These are phyloP conservation scores for Hanseniaspora guilliermondii DNA, from an alignment of 805 yeast species.

Conservation along the genomic window DNA sequence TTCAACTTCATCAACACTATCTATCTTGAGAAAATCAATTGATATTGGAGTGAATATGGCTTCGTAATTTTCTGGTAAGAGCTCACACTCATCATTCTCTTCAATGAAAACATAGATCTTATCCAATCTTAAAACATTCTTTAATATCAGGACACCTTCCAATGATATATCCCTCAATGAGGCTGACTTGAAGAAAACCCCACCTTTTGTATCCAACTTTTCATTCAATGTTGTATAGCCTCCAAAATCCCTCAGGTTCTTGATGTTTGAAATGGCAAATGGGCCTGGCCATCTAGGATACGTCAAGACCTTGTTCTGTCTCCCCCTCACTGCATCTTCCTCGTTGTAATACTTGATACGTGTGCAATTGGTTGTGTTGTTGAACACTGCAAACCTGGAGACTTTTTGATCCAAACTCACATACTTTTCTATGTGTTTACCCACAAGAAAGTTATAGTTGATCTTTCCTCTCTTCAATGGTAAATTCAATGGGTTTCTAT, in stretches of 20 bases:
- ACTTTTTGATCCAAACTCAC: slow-evolving; percentile 38
- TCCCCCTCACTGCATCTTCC: neutral
- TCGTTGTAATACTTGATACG: neutral
- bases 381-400: slow-evolving; percentile 35
- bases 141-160: slow-evolving; percentile 34
- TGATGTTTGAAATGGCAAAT: slow-evolving; percentile 27
- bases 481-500: slow-evolving; percentile 26
- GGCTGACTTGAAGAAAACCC: slow-evolving; percentile 52
- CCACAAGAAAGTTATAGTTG: slow-evolving; percentile 48
- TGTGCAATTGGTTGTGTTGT: slow-evolving; percentile 13
- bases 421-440: slow-evolving; percentile 24
- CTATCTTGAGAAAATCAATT: slow-evolving; percentile 28
- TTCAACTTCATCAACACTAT: slow-evolving; percentile 29
- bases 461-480: slow-evolving; percentile 39
- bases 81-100: slow-evolving; percentile 22
- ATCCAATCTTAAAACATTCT: slow-evolving; percentile 28
- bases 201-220: slow-evolving; percentile 37
- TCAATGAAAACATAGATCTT: slow-evolving; percentile 56
- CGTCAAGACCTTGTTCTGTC: neutral
- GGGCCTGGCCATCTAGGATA: slow-evolving; percentile 22
- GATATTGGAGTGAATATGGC: neutral
- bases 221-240: slow-evolving; percentile 43
- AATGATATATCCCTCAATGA: slow-evolving; percentile 41
- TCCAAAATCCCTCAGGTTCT: slow-evolving; percentile 70
- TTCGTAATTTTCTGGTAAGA: slow-evolving; percentile 26